phyloP scores from a whole-genome alignment of 2,329 filamentous ascomycete species.

The Epichloe sibirici region DNA sequence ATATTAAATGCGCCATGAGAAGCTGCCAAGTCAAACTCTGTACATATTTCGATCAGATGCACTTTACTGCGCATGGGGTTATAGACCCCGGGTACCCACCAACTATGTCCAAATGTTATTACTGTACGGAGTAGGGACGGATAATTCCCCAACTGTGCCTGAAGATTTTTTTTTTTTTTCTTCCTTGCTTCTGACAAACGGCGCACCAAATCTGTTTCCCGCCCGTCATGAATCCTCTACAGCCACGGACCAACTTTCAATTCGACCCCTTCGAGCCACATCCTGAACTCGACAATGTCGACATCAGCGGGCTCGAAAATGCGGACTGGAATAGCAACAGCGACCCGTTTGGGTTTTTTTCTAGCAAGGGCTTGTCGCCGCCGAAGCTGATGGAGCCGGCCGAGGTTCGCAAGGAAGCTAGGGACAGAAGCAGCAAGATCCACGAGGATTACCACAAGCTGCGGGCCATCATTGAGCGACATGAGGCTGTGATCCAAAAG shows the following conservation, averaged over 20 bases:
- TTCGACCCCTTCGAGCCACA: conserved; percentile 6
- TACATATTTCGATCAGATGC: no score
- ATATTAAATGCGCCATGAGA: no score
- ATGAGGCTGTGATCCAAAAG: conserved; percentile 38
- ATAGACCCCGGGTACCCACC: no score
- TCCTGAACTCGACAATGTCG: background rate
- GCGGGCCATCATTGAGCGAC: conserved; percentile 31
- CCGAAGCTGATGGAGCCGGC: conserved; percentile 1
- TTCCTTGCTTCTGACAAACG: no score
- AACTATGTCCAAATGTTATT: no score
- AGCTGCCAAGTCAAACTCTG: no score
- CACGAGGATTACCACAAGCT: conserved; percentile 24
- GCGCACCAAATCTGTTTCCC: no score
- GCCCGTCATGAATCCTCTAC: conserved; percentile 1
- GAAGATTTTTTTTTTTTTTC: no score
- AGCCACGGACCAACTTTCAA: background rate
- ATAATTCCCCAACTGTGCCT: no score
- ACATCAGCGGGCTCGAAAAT: background rate
- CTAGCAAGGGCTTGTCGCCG: conserved; percentile 1
- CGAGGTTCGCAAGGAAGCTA: conserved; percentile 8
- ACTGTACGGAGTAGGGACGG: no score
- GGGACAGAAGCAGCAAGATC: conserved; percentile 14
- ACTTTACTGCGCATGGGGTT: no score
- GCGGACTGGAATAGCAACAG: conserved; percentile 1
- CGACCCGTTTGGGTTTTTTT: conserved; percentile 1